Evolutionary conservation across 306 rosid genomes (phyloP), one percentile per base, ranked within the genome.

Genomic region (Ziziphus jujuba): DNA sequence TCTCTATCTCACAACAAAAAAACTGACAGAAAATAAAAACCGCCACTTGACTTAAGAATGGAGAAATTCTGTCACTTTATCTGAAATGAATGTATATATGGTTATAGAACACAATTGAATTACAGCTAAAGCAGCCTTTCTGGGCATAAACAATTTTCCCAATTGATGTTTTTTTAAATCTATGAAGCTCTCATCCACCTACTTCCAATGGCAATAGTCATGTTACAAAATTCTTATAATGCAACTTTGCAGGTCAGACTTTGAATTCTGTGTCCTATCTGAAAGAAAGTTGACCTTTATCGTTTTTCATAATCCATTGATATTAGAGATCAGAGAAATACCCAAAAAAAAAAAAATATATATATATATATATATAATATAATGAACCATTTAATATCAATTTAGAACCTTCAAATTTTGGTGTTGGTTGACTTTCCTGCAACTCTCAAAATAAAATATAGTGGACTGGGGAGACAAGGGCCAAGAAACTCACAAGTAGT

Each of bases 1-100:
- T 67, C 56, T 67, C 60, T 96, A 91, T 95, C 59, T 61, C 70
- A 22, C 59, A 50, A 62, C 66, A 69, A 55, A 54, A 11, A 33
- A 54, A 24, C 67, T 36, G 31, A 44, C 24, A 40, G 17, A 28
- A 24, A 56, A 51, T 21, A 49, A 49, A 57, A 65, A 14, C 61
- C 31, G 40, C 2, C 15, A 7, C 45, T 40, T 40, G 36, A 49
- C 2, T 12, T 48, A 11, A 48, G 56, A 45, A 31, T 21, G 28
- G 25, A 66, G 13, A 40, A 55, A 16, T 11, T 23, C 72, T 47
- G 5, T 58, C 17, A 34, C 61, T 24, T 1, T 61, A 15, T 51
- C 36, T 9, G 5, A 5, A 38, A 16, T 3, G 34, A 17, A 15
- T 9, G 50, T 58, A 59, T 56, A 57, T 2, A n/a, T 44, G 13